A percentile compares a stretch with the other conserved stretches of the same genome.
Conservation (phyloP, 208 protist genomes). For the Vickermania spadyakhi region DNA sequence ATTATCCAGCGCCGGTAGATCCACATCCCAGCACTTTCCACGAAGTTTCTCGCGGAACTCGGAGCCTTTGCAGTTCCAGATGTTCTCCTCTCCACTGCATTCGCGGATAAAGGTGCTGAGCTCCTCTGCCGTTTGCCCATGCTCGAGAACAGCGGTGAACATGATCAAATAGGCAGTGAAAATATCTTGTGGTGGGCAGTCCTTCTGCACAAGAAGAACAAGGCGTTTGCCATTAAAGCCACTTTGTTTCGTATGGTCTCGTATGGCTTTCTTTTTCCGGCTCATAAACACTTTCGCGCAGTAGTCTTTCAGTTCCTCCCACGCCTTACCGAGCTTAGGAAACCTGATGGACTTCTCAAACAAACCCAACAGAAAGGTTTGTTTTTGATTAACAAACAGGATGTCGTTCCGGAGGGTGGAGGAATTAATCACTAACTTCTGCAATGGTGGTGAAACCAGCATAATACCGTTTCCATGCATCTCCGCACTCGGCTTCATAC, state of each 20-base stretch:
- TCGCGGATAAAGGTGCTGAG: constrained; percentile 42
- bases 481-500: constrained; percentile 22
- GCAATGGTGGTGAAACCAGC: constrained; percentile 51
- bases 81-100: constrained; percentile 33
- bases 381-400: constrained; percentile 44
- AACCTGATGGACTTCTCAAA: constrained; percentile 41
- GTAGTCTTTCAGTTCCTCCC: too few species aligned
- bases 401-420: constrained; percentile 51
- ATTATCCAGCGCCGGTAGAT: constrained; percentile 54
- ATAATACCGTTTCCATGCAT: constrained; percentile 33
- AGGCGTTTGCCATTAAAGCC: constrained; percentile 20
- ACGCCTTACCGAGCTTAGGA: too few species aligned
- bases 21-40: constrained; percentile 54
- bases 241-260: constrained; percentile 32
- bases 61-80: constrained; percentile 21
- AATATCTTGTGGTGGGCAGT: constrained; percentile 47
- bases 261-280: constrained; percentile 34
- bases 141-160: constrained; percentile 50
- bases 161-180: constrained; percentile 63
- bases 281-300: too few species aligned
- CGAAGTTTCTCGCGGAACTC: constrained; percentile 24
- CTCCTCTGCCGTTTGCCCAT: constrained; percentile 23
- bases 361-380: constrained; percentile 58
- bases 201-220: constrained; percentile 50
- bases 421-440: constrained; percentile 41